These are phyloP conservation scores for Phytophthora sojae DNA, from an alignment of 352 stramenopile genomes.

Conservation along the genomic window DNA sequence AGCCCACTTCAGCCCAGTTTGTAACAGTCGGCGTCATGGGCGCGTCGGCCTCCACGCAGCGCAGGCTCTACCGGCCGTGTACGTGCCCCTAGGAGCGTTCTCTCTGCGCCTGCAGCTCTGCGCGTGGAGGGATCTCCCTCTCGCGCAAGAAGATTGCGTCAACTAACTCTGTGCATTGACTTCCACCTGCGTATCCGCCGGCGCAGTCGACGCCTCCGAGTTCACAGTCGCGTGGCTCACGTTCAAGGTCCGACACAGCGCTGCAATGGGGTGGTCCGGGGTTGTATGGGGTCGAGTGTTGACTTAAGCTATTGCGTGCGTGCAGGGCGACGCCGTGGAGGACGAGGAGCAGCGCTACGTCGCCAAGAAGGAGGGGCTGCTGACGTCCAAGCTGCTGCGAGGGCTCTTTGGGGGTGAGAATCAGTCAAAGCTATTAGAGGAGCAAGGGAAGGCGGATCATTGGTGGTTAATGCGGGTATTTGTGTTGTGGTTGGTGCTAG, in stretches of 20 bases:
- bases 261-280: background rate
- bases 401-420: constrained; percentile 76
- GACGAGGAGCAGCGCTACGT: constrained; percentile 69
- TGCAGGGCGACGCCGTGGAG: constrained; percentile 75
- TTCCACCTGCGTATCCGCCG: constrained; percentile 17
- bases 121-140: background rate
- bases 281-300: background rate
- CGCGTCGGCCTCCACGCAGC: constrained; percentile 51
- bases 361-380: constrained; percentile 71
- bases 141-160: background rate
- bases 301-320: background rate
- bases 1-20: constrained; percentile 20
- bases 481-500: constrained; percentile 21
- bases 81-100: constrained; percentile 27
- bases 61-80: constrained; percentile 64
- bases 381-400: constrained; percentile 81
- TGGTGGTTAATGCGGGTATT: background rate
- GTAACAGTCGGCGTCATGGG: constrained; percentile 50
- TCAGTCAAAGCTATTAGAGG: background rate
- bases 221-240: constrained; percentile 89
- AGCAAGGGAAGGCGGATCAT: background rate
- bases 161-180: background rate
- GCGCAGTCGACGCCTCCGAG: constrained; percentile 71
- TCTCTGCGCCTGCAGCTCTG: background rate
- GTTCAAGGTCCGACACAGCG: constrained; percentile 68